Conservation (phyloP, 176 grass and related monocot genomes). For the Triticum monococcum region DNA sequence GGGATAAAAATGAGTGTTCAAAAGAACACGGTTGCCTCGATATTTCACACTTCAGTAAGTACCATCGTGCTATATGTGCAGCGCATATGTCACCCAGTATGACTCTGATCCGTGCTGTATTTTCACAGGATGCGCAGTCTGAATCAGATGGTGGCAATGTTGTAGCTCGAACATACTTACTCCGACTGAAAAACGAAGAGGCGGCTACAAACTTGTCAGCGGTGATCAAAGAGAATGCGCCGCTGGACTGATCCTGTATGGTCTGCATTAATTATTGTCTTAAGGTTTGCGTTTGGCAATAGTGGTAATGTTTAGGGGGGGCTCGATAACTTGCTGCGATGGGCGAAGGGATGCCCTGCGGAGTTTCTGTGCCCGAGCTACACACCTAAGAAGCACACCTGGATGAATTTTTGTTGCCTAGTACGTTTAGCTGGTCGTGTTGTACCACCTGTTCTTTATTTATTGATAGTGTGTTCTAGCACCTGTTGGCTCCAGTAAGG, state of each 20-base stretch:
- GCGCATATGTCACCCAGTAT: background rate
- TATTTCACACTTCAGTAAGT: conserved; percentile 87
- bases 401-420: background rate
- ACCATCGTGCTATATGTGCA: background rate
- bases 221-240: conserved; percentile 69
- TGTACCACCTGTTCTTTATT: background rate
- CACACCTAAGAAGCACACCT: too few relatives aligned
- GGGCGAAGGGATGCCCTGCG: conserved; percentile 18
- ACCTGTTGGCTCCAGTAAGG: background rate
- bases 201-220: conserved; percentile 62
- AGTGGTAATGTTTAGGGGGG: background rate
- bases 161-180: conserved; percentile 60
- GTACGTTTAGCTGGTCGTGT: conserved; percentile 11
- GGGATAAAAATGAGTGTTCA: conserved; percentile 93
- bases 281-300: background rate
- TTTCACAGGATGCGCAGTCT: conserved; percentile 48
- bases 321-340: background rate
- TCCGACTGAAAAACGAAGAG: conserved; percentile 77
- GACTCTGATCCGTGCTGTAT: background rate
- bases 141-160: conserved; percentile 31
- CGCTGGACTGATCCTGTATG: conserved; percentile 46
- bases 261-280: background rate
- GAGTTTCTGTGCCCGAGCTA: conserved; percentile 2
- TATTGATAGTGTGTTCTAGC: background rate
- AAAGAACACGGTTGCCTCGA: conserved; percentile 87